Evolutionary conservation across 306 rosid genomes (phyloP).

Genomic region (Cotoneaster glaucophyllus): DNA sequence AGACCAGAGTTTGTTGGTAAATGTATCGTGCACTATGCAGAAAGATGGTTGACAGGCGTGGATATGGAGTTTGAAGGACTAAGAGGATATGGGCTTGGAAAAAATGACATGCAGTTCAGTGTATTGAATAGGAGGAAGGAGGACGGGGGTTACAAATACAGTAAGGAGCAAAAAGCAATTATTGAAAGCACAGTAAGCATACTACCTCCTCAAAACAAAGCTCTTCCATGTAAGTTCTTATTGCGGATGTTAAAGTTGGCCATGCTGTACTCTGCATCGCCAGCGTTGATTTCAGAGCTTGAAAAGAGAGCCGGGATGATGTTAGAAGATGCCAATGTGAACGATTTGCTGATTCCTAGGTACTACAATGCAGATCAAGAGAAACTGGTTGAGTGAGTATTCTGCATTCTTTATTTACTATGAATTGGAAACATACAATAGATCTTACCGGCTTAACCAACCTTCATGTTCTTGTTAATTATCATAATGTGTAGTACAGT

Average conservation of each 20-base stretch:
- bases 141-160: constrained; percentile 37
- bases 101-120: constrained; percentile 55
- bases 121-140: constrained; percentile 39
- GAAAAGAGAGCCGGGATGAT: constrained; percentile 78
- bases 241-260: constrained; percentile 78
- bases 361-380: constrained; percentile 55
- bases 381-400: constrained; percentile 53
- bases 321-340: constrained; percentile 80
- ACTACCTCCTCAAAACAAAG: constrained; percentile 73
- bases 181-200: constrained; percentile 74
- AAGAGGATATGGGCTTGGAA: constrained; percentile 61
- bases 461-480: constrained; percentile 12
- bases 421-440: constrained; percentile 5
- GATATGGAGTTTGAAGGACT: constrained; percentile 61
- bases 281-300: constrained; percentile 79
- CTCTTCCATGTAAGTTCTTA: constrained; percentile 75
- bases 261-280: constrained; percentile 67
- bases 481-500: constrained; percentile 32
- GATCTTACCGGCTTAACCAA: constrained; percentile 2
- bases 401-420: not conserved
- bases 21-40: constrained; percentile 73
- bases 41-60: constrained; percentile 64
- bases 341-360: constrained; percentile 77
- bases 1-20: constrained; percentile 64
- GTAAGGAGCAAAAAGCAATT: constrained; percentile 62